Evolutionary conservation across 1,139 yeast genomes (phyloP).

Genomic region (Sugiyamaella japonica): DNA sequence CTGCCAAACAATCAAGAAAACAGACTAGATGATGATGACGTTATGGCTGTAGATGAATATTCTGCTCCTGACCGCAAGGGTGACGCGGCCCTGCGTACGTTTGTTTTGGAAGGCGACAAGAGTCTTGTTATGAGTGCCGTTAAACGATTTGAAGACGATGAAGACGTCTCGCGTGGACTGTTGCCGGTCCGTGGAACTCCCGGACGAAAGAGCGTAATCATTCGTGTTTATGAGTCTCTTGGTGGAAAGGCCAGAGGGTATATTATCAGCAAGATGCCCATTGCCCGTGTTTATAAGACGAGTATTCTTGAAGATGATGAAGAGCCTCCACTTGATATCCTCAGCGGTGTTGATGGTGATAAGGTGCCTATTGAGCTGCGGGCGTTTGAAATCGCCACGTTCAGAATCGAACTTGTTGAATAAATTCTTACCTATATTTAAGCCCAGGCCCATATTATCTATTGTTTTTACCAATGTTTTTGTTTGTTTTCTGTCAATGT

Average conservation of each 20-base stretch:
- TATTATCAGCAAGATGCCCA: slow-evolving; percentile 45
- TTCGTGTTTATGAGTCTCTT: slow-evolving; percentile 79
- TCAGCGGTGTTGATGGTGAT: slow-evolving; percentile 34
- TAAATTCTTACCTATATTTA: no score
- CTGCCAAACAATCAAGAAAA: slow-evolving; percentile 22
- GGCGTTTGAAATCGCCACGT: slow-evolving; percentile 77
- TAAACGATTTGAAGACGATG: slow-evolving; percentile 87
- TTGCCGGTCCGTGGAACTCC: slow-evolving; percentile 49
- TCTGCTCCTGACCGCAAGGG: slow-evolving; percentile 15
- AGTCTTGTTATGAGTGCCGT: slow-evolving; percentile 71
- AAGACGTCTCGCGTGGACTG: slow-evolving; percentile 44
- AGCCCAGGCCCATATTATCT: no score
- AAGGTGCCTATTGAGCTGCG: slow-evolving; percentile 51
- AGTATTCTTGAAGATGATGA: slow-evolving; percentile 71
- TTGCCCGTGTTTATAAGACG: slow-evolving; percentile 57
- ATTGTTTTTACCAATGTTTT: neutral
- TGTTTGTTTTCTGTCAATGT: neutral
- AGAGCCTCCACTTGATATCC: slow-evolving; percentile 43
- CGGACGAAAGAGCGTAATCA: slow-evolving; percentile 50
- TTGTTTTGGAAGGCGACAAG: slow-evolving; percentile 47
- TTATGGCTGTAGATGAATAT: slow-evolving; percentile 16
- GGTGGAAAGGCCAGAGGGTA: slow-evolving; percentile 71
- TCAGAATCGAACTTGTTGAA: slow-evolving; percentile 30
- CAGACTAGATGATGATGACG: slow-evolving; percentile 10
- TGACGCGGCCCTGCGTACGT: slow-evolving; percentile 32